Percentiles rank a stretch among this genome's conserved stretches.
These are phyloP conservation scores for Diaporthe longicolla DNA, from an alignment of 2,329 filamentous ascomycete genomes.

Conservation along the genomic window DNA sequence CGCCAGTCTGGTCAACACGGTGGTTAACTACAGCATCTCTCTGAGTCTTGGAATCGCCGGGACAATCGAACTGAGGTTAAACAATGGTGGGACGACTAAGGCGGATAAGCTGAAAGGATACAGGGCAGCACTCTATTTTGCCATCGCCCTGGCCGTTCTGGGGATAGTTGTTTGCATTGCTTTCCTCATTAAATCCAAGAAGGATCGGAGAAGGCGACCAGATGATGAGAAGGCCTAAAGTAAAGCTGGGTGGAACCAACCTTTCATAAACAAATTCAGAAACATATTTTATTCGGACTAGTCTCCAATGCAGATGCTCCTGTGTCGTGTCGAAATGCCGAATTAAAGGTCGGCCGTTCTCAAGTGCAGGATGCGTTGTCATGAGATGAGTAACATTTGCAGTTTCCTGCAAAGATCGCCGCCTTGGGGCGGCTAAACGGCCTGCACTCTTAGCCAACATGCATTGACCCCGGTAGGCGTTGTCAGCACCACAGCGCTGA, in stretches of 20 bases:
- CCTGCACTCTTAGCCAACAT: too few species aligned
- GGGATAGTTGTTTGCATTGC: constrained; percentile 41
- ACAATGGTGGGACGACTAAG: constrained; percentile 43
- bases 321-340: too few species aligned
- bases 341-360: too few species aligned
- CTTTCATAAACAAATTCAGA: background rate
- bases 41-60: constrained; percentile 68
- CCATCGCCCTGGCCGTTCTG: constrained; percentile 42
- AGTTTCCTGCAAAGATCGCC: too few species aligned
- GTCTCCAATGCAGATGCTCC: too few species aligned
- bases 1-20: constrained; percentile 63
- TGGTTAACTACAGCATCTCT: constrained; percentile 70
- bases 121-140: constrained; percentile 43
- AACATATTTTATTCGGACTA: background rate
- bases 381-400: too few species aligned
- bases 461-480: too few species aligned
- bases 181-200: constrained; percentile 38
- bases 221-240: constrained; percentile 4
- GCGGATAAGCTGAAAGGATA: constrained; percentile 42
- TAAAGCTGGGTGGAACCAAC: background rate
- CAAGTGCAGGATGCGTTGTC: too few species aligned
- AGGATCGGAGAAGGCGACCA: background rate
- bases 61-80: constrained; percentile 62
- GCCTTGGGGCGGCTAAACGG: too few species aligned
- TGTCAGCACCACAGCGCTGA: too few species aligned